A percentile compares a stretch with the other conserved stretches of the same genome.
phyloP scores from a whole-genome alignment of 768 basidiomycete species.

The Austroboletus eburneus region DNA sequence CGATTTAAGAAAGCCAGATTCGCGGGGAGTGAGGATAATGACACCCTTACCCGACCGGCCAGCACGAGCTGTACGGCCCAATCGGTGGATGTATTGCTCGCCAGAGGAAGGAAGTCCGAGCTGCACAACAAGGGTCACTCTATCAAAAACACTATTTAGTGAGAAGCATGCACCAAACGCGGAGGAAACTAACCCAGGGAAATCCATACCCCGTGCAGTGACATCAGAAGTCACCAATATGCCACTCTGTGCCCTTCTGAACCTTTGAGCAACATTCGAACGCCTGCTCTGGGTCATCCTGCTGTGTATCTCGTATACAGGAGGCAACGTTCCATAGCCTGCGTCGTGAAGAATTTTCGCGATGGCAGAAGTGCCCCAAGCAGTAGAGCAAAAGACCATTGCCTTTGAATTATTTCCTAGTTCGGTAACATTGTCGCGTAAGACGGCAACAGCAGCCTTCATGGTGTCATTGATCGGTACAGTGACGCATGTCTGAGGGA shows the following conservation, averaged over 20 bases:
- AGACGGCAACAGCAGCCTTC: conserved; percentile 37
- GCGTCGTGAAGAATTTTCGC: conserved; percentile 33
- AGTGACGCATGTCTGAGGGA: conserved; percentile 44
- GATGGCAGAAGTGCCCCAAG: conserved; percentile 48
- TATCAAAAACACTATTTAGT: conserved; percentile 17
- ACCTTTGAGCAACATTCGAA: conserved; percentile 44
- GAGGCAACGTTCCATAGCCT: conserved; percentile 28
- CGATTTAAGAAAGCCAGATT: conserved; percentile 44
- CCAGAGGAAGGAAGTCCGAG: conserved; percentile 62
- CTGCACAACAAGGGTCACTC: conserved; percentile 59
- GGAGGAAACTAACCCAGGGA: conserved; percentile 43
- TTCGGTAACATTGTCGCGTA: conserved; percentile 33
- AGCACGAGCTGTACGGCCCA: conserved; percentile 75
- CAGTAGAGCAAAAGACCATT: conserved; percentile 69
- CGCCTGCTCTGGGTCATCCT: conserved; percentile 49
- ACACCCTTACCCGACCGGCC: conserved; percentile 59
- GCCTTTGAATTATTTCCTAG: conserved; percentile 35
- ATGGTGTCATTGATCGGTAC: conserved; percentile 40
- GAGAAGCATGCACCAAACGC: background rate
- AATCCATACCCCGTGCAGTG: conserved; percentile 64
- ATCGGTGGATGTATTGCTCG: conserved; percentile 77
- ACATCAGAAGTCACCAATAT: conserved; percentile 54
- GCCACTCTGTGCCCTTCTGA: conserved; percentile 41
- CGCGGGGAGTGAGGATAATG: conserved; percentile 49
- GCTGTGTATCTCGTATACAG: conserved; percentile 54